phyloP scores from a whole-genome alignment of 345 rosid species.

The Iberis pinnata region DNA sequence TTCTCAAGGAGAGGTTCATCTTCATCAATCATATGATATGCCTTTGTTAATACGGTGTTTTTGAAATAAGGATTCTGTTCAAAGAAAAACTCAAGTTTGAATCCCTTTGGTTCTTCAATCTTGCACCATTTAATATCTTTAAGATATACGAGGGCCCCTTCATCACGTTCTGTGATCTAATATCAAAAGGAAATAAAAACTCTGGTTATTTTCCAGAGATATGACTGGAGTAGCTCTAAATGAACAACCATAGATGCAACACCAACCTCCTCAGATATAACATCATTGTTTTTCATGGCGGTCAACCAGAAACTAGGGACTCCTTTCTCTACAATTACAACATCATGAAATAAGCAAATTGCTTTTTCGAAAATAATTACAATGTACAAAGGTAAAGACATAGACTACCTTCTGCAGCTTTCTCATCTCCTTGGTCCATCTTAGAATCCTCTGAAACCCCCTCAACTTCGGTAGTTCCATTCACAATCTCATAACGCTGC shows the following conservation, averaged over 20 bases:
- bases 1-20: slow-evolving; percentile 74
- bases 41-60: slow-evolving; percentile 64
- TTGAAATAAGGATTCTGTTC: slow-evolving; percentile 60
- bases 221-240: background rate
- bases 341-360: slow-evolving; percentile 7
- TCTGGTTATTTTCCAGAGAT: background rate
- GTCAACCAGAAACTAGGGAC: slow-evolving; percentile 90
- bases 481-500: slow-evolving; percentile 84
- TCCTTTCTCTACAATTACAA: slow-evolving; percentile 66
- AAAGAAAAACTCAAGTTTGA: slow-evolving; percentile 81
- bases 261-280: slow-evolving; percentile 41
- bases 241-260: slow-evolving; percentile 1
- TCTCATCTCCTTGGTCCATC: slow-evolving; percentile 49
- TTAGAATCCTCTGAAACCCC: slow-evolving; percentile 43
- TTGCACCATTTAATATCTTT: slow-evolving; percentile 79
- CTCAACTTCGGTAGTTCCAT: slow-evolving; percentile 60
- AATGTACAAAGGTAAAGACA: background rate
- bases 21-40: slow-evolving; percentile 88
- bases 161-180: slow-evolving; percentile 77
- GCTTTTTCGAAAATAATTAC: background rate
- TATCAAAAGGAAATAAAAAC: background rate
- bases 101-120: slow-evolving; percentile 75
- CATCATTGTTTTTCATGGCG: slow-evolving; percentile 90
- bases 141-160: slow-evolving; percentile 68
- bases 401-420: slow-evolving; percentile 46